A percentile compares a stretch with the other conserved stretches of the same genome.
Evolutionary conservation across 2,329 filamentous ascomycete species (phyloP).

Genomic region (Coniosporium tulheliwenetii): DNA sequence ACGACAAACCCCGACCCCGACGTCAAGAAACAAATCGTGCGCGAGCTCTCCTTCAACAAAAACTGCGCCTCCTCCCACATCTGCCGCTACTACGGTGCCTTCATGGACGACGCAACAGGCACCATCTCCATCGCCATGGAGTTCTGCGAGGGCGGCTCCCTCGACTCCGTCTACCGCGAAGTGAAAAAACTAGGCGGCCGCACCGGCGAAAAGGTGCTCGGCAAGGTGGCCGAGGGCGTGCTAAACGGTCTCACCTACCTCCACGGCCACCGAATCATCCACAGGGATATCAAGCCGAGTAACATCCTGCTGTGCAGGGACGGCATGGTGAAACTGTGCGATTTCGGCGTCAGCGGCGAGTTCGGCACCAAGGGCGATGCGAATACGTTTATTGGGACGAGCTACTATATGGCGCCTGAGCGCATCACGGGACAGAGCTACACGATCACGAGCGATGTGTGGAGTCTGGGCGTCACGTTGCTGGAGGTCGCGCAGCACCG

Average conservation of each 20-base stretch:
- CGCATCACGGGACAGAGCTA: constrained; percentile 95
- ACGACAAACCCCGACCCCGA: constrained; percentile 96
- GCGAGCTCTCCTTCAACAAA: constrained; percentile 95
- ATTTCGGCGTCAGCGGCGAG: constrained; percentile 94
- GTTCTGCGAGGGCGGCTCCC: constrained; percentile 89
- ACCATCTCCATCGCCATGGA: constrained; percentile 99
- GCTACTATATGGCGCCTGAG: constrained; percentile 98
- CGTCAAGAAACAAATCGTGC: constrained; percentile 95
- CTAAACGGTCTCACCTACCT: constrained; percentile 88
- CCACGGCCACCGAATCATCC: constrained; percentile 91
- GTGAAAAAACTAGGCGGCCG: constrained; percentile 89
- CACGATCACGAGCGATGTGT: constrained; percentile 96
- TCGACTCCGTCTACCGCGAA: constrained; percentile 95
- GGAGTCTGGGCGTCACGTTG: constrained; percentile 90
- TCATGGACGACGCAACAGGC: constrained; percentile 86
- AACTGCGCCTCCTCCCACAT: constrained; percentile 92
- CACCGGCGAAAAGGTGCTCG: constrained; percentile 91
- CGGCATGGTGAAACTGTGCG: constrained; percentile 92
- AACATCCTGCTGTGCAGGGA: constrained; percentile 89
- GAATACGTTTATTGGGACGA: constrained; percentile 97
- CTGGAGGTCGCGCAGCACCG: constrained; percentile 99
- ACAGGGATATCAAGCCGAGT: constrained; percentile 95
- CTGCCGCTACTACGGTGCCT: constrained; percentile 93
- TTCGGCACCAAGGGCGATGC: constrained; percentile 98
- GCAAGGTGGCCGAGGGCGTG: constrained; percentile 92